phyloP scores from a whole-genome alignment of 306 rosid genomes.

The Pyrus communis region DNA sequence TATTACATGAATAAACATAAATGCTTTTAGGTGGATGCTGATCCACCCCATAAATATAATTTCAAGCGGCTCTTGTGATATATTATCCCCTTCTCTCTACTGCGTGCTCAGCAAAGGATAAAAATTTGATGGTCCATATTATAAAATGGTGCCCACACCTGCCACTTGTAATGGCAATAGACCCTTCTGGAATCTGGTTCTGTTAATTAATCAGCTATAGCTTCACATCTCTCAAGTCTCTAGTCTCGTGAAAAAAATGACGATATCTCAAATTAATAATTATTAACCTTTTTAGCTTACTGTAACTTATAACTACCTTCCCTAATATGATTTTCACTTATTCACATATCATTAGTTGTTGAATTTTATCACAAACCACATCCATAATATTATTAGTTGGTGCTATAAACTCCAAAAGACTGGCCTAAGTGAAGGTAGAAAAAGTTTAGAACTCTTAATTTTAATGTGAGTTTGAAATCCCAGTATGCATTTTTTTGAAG shows the following conservation, averaged over 20 bases:
- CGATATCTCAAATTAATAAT: too few relatives aligned
- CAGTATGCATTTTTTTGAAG: neutral
- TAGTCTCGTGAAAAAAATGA: neutral
- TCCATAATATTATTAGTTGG: neutral
- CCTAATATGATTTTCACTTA: too few relatives aligned
- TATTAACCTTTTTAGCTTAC: too few relatives aligned
- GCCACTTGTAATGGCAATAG: neutral
- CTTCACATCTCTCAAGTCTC: too few relatives aligned
- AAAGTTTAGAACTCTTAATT: neutral
- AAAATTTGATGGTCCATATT: conserved; percentile 2
- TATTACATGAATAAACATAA: conserved; percentile 24
- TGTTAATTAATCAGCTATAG: neutral
- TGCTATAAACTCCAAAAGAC: neutral
- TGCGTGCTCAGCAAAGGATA: neutral
- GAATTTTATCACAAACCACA: neutral
- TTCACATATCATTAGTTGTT: neutral
- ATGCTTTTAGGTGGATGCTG: conserved; percentile 41
- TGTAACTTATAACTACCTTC: neutral
- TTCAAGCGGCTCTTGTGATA: neutral
- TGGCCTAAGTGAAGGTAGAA: too few relatives aligned
- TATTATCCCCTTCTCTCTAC: neutral
- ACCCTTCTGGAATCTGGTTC: conserved; percentile 24
- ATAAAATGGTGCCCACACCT: conserved; percentile 23
- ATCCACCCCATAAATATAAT: conserved; percentile 23
- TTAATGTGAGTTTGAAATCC: neutral